phyloP scores from a whole-genome alignment of 192 early-diverging fungal species.

The Podila minutissima region DNA sequence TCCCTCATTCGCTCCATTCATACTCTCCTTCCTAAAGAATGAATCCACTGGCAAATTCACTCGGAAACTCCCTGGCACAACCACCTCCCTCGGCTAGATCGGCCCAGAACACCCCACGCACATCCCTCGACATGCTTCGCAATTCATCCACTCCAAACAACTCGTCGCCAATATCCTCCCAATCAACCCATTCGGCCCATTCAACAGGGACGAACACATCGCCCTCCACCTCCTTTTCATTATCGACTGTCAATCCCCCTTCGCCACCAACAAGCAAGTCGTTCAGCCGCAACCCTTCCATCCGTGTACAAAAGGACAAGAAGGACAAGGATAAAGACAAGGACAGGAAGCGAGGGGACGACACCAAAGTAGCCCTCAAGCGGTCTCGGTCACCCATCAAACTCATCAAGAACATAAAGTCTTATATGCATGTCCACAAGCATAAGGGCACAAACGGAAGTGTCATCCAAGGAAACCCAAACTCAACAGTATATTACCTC shows the following conservation, averaged over 20 bases:
- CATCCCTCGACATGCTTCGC: background rate
- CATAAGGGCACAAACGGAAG: slow-evolving; percentile 6
- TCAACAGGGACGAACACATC: background rate
- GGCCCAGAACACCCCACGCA: too few species aligned
- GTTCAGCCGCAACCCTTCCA: slow-evolving; percentile 5
- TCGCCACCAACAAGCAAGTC: slow-evolving; percentile 11
- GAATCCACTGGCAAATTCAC: background rate
- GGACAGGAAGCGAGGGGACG: background rate
- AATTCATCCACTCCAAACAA: background rate
- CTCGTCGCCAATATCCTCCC: background rate
- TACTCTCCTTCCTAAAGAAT: background rate
- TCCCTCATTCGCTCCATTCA: background rate
- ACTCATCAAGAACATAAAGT: slow-evolving; percentile 38
- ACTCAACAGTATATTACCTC: background rate
- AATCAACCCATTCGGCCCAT: background rate
- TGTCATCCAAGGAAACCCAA: slow-evolving; percentile 9
- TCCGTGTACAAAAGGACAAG: slow-evolving; percentile 12
- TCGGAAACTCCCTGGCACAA: background rate
- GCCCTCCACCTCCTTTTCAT: background rate
- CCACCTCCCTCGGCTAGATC: background rate
- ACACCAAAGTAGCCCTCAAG: slow-evolving; percentile 17
- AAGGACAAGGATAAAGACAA: slow-evolving; percentile 4
- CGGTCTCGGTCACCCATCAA: slow-evolving; percentile 47
- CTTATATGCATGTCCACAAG: slow-evolving; percentile 43
- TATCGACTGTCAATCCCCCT: background rate